Evolutionary conservation across 1,284 basidiomycete genomes (phyloP), one percentile per base, ranked within the genome.

Genomic region (Ganoderma lingzhi): DNA sequence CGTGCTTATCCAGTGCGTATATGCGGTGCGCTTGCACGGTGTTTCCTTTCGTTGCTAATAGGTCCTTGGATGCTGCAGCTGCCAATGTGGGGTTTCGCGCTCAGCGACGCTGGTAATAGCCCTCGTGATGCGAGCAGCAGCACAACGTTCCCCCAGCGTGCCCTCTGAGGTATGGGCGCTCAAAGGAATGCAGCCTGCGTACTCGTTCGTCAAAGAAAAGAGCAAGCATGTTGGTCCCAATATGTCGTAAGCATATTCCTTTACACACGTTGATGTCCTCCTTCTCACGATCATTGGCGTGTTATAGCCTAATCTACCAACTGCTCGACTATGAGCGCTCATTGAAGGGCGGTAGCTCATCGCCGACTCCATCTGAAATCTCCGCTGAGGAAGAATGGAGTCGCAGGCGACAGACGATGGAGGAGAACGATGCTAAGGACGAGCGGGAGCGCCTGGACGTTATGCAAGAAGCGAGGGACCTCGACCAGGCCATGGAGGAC

Each of bases 31-130:
- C 71, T 53, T 48, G 70, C 61, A 37, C 44, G 37, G 37, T 39
- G 61, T 53, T 51, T 66, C 14, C 53, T 63, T 32, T 39, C 23
- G 44, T 58, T 55, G 51, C 68, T 70, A 53, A 69, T 67, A 39
- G 69, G 48, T 68, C 66, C 61, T 61, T 53, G 55, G 39, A 58
- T 61, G 15, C 61, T 67, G 23, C 75, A 96, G 95, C 80, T 98
- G 96, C 80, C 97, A 99, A 83, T 98, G 96, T 81, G 97, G 97
- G 73, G 95, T 99, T 37, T 98, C 96, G 30, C 90, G 97, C 73
- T 97, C 95, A 30, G 97, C 96, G 19, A 98, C 97, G 1, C 83
- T 98, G 75, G 89, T 94, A 61, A 97, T 99, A 71, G 97, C 96
- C 44, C 90, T 98, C 73, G 94, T 98, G 73, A 98, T 99, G 96